Evolutionary conservation across 257 asterid genomes (phyloP), one percentile per base, ranked within the genome.

Genomic region (Paulownia fortunei): DNA sequence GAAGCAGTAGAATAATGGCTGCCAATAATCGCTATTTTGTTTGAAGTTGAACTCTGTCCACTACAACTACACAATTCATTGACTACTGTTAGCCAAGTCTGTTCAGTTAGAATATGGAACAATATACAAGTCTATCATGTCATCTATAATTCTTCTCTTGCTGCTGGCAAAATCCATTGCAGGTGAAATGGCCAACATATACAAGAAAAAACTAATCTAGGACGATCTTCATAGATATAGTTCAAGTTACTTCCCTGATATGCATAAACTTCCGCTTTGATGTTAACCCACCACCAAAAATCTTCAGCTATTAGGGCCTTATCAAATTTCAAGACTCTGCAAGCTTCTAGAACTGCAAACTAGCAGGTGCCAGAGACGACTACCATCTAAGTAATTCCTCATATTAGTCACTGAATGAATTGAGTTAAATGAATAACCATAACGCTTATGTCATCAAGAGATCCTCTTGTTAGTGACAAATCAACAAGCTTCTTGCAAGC

Each of bases 401-500:
- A 5, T 0, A 3, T 47, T 39, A 56, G 10, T 79, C 74, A 84
- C 46, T 74, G 73, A 72, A 83, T 27, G 76, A 87, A 92, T 26
- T 79, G 90, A 66, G 87, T 52, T 83, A 93, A 69, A 8, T 80
- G 90, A 73, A 93, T 77, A 41, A 93, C 77, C 93, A 93, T 86
- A 42, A 88, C 87, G 21, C 90, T 91, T 9, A 82, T 84, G 78
- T 93, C 98, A 81, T 93, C 96, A 0, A 76, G 67, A 9, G 96
- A 90, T 65, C 98, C 97, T 86, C 98, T 86, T 10, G 84, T 72
- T 12, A 84, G 68, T 0, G 98, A 88, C 78, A 93, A 73, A 39
- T 91, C 90, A 24, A 83, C 91, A 21, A 93, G 93, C 68, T 89
- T 92, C 83, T 85, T 87, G 85, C 97, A 91, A 42, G 98, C 97